A percentile compares a stretch with the other conserved stretches of the same genome.
phyloP scores from a whole-genome alignment of 768 basidiomycete genomes.

The Leccinum longicurvipes region DNA sequence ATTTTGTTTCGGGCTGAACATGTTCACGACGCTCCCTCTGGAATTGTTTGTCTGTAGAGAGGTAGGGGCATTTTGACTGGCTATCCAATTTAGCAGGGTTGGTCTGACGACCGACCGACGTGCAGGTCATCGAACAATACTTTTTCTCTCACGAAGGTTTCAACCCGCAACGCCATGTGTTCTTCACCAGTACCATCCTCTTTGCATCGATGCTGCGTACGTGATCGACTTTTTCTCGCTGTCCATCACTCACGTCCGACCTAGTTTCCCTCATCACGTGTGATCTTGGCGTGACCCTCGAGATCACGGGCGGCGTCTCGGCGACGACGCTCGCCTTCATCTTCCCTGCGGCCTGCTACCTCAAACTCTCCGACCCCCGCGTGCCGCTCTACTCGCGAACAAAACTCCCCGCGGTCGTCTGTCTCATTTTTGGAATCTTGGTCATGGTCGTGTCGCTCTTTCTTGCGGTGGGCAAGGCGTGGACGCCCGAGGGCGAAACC shows the following conservation, averaged over 20 bases:
- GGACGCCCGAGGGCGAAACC: constrained; percentile 66
- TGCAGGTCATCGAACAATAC: constrained; percentile 88
- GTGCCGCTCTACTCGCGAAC: constrained; percentile 64
- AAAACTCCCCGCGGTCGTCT: constrained; percentile 73
- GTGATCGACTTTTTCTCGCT: constrained; percentile 19
- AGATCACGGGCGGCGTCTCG: constrained; percentile 96
- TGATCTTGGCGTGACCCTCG: constrained; percentile 96
- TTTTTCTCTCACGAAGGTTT: constrained; percentile 90
- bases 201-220: constrained; percentile 78
- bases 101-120: neutral
- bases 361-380: constrained; percentile 60
- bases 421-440: constrained; percentile 68
- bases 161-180: constrained; percentile 77
- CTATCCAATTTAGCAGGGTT: neutral
- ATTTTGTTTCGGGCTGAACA: constrained; percentile 91
- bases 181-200: constrained; percentile 86
- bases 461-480: constrained; percentile 74
- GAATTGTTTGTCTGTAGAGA: constrained; percentile 98
- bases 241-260: neutral
- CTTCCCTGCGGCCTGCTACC: constrained; percentile 84
- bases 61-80: constrained; percentile 37
- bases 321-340: constrained; percentile 92
- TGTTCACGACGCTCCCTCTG: constrained; percentile 96
- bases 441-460: constrained; percentile 79
- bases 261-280: constrained; percentile 89